Evolutionary conservation across 176 grass and related monocot genomes (phyloP), one percentile per base, ranked within the genome.

Genomic region (Guadua angustifolia): DNA sequence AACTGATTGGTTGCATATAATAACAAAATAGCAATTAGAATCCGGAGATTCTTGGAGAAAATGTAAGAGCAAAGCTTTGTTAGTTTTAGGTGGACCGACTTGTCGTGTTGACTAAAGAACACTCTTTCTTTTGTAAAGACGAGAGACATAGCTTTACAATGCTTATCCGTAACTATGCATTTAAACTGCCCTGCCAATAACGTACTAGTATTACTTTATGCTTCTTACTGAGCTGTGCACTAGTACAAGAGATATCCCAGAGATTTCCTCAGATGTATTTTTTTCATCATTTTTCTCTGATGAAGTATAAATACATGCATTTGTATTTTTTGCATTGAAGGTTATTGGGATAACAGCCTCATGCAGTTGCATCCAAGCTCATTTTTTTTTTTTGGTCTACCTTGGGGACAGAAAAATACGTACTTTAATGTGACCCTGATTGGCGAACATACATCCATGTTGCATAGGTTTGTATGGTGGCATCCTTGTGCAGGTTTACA

Each of bases 271-370:
- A 32, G 12, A 29, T 63, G 13, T 32, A 33, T 36, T 65, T 32
- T 18, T 8, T 65, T 65, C 21, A 76, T 42, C 22, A 76, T 38
- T 59, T 58, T 76, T 36, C 26, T 76, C 12, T 7, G n/a, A 24
- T 76, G 19, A 57, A 43, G 21, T 33, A 36, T 58, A 40, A 22
- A 0, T 40, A 39, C 21, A 75, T 57, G 51, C 21, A 57, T 32
- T 15, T 56, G 5, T 56, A 25, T 50, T 51, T 51, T 77, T 15
- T 77, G 14, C 75, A 43, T 44, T 77, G 75, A 77, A 44, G 14
- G 55, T 38, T 60, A 39, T 77, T 6, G 36, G 71, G 22, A 77
- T 77, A 29, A 24, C 38, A 43, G 21, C 32, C 56, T 77, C 74
- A 44, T 40, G 36, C 9, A 22, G 38, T 77, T 77, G 36, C 8